These are phyloP conservation scores for Nemania diffusa DNA, from an alignment of 2,329 filamentous ascomycete genomes.

Conservation along the genomic window DNA sequence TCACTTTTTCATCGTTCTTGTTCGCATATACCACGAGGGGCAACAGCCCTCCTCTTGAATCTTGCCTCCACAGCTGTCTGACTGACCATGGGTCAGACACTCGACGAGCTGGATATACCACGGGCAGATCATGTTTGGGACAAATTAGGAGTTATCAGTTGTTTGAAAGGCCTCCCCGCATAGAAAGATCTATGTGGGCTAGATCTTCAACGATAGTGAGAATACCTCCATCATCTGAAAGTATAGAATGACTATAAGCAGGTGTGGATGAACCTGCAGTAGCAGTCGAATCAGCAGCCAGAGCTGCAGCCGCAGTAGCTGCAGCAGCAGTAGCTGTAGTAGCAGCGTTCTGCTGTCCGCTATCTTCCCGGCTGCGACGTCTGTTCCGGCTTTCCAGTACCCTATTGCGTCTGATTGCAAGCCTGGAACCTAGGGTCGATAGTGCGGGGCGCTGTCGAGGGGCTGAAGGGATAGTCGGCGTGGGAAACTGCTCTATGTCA, in stretches of 20 bases:
- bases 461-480: no score
- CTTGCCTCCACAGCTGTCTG: background rate
- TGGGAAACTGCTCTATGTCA: no score
- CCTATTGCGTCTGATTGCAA: no score
- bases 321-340: no score
- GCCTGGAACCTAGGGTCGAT: no score
- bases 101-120: background rate
- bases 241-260: background rate
- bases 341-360: no score
- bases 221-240: background rate
- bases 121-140: no score
- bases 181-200: constrained; percentile 1
- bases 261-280: background rate
- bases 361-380: no score
- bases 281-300: background rate
- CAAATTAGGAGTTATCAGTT: background rate
- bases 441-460: no score
- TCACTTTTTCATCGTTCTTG: background rate
- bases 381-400: no score
- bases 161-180: constrained; percentile 4
- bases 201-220: background rate
- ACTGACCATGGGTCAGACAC: background rate
- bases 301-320: no score
- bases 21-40: background rate
- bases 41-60: background rate